These are phyloP conservation scores for Sesbania bispinosa DNA, from an alignment of 306 rosid species.

Conservation along the genomic window DNA sequence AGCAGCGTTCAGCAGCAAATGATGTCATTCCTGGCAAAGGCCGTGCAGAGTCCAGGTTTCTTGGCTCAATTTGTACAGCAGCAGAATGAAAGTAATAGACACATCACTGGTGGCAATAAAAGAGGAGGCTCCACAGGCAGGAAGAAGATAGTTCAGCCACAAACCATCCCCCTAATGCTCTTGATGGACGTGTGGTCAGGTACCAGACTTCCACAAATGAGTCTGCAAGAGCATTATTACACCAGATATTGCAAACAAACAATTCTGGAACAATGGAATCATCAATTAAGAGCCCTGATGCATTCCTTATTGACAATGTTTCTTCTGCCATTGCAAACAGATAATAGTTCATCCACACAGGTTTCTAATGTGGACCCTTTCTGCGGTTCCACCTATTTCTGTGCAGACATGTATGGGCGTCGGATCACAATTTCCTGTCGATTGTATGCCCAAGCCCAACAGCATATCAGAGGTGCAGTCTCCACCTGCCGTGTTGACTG, in stretches of 20 bases:
- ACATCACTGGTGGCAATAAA: conserved; percentile 36
- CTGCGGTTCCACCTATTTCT: background rate
- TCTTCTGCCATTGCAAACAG: conserved; percentile 32
- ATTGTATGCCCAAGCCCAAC: conserved; percentile 16
- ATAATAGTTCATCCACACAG: conserved; percentile 28
- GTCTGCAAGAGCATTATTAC: conserved; percentile 48
- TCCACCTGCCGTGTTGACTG: conserved; percentile 21
- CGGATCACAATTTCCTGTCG: background rate
- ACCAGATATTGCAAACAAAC: conserved; percentile 44
- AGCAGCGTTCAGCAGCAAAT: conserved; percentile 32
- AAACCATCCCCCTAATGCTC: conserved; percentile 23
- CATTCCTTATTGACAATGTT: conserved; percentile 36
- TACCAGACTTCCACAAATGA: conserved; percentile 48
- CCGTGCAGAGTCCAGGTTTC: conserved; percentile 48
- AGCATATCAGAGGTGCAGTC: conserved; percentile 32
- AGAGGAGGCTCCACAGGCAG: conserved; percentile 47
- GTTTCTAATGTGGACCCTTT: conserved; percentile 39
- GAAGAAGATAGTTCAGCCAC: conserved; percentile 35
- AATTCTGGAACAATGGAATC: conserved; percentile 38
- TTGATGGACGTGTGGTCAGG: conserved; percentile 49
- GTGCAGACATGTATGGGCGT: background rate
- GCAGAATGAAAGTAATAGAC: conserved; percentile 46
- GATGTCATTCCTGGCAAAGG: conserved; percentile 66
- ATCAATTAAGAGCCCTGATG: too few relatives aligned
- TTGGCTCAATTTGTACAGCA: conserved; percentile 55